Base-by-base conservation (phyloP, 2,329 filamentous ascomycete species). In the Colletotrichum sp. region DNA sequence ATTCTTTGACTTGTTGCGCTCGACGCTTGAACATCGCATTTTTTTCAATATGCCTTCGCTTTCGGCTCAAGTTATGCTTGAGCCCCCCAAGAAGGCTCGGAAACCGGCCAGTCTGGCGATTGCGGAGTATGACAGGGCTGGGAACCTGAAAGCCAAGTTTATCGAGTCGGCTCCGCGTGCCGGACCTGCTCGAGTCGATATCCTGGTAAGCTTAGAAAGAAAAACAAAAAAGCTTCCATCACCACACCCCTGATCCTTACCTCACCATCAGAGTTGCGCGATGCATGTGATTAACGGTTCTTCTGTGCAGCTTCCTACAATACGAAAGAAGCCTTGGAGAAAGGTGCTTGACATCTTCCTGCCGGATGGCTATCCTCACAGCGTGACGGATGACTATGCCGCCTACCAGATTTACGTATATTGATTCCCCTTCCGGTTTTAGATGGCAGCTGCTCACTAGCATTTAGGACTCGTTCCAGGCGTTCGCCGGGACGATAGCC, bases 321-420 rank as follows among this genome's bases (percentile, higher is more conserved):
- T 16, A 15, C 32, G 74, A 26, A 76, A 73, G 44, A 73, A 69
- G 70, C 57, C 49, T n/a, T 76, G 74, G 70, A 28, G 52, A 15
- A 63, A 55, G 21, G 30, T 74, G 62, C 70, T 76, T 21, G 74
- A 74, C 18, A 69, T 76, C 21, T 76, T 76, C 28, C 36, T 76
- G 8, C 70, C 74, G 2, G 74, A 76, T 18, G 74, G 74, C 7
- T 76, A 76, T 24, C 74, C 74, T 24, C 70, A 76, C 15, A 76
- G 74, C 39, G 74, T 74, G 7, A 69, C 74, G 12, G 70, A 76
- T n/a, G 74, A 76, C n/a, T 76, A 76, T 34, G 63, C 74, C 15
- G 64, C 64, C 16, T 76, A 76, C 26, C 74, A 76, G 12, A 76
- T 74, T 15, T 76, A 76, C 60, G 74, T 69, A 28, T 15, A 70